Conservation (phyloP, 1,284 basidiomycete species). For the Agroathelia rolfsii region DNA sequence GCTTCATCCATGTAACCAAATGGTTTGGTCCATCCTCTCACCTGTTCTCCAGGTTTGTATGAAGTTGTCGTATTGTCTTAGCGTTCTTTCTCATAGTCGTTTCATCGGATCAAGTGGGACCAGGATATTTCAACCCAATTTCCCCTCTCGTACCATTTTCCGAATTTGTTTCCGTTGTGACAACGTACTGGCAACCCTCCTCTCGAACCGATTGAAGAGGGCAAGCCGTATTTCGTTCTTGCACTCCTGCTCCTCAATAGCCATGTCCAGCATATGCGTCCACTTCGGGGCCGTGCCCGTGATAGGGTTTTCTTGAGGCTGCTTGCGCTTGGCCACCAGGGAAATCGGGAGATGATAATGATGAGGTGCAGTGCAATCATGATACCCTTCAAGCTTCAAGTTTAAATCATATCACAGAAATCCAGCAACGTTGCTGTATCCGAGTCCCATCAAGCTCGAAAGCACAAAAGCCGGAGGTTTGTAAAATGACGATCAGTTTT, state of each 20-base stretch:
- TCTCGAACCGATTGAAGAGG: constrained; percentile 81
- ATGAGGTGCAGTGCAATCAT: constrained; percentile 39
- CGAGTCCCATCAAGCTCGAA: constrained; percentile 62
- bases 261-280: constrained; percentile 51
- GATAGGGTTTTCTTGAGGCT: constrained; percentile 74
- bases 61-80: too few relatives aligned
- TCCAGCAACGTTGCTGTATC: constrained; percentile 89
- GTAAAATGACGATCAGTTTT: too few relatives aligned
- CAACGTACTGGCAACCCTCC: constrained; percentile 53
- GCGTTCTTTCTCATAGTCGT: too few relatives aligned
- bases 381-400: too few relatives aligned
- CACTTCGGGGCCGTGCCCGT: constrained; percentile 54
- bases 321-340: constrained; percentile 31
- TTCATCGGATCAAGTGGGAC: too few relatives aligned
- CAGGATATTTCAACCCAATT: constrained; percentile 17
- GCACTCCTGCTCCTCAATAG: constrained; percentile 83
- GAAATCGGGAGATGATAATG: constrained; percentile 21
- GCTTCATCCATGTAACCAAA: too few relatives aligned
- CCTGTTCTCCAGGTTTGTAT: too few relatives aligned
- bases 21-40: too few relatives aligned
- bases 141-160: constrained; percentile 56
- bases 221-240: constrained; percentile 87
- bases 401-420: constrained; percentile 84
- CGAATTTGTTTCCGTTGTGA: constrained; percentile 63
- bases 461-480: constrained; percentile 1